Evolutionary conservation across 352 stramenopile species (phyloP), one percentile per base, ranked within the genome.

Genomic region (Aphanomyces astaci): DNA sequence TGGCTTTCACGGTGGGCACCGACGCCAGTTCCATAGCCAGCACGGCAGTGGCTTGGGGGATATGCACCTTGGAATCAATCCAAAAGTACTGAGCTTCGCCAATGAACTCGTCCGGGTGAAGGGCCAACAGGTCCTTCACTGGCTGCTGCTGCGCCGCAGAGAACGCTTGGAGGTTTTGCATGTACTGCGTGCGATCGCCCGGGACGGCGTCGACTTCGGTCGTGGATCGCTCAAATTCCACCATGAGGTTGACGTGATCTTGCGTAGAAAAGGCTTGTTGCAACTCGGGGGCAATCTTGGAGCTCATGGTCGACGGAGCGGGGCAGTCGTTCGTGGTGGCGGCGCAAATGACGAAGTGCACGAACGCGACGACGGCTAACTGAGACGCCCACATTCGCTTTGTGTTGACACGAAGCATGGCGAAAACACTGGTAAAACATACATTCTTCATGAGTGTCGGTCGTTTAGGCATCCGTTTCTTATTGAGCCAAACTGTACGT

Each of bases 21-120:
- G 64, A 63, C 19, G 79, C 72, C 1, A 89, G 73, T 51, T 64
- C 72, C 40, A 79, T 17, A 30, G 87, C 64, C 4, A 89, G 70
- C 45, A 75, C 68, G 15, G 63, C 64, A 15, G 73, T 67, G 0
- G 74, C 77, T 28, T 76, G 72, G 53, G 78, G 76, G n/a, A 89
- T 66, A 7, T 74, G 76, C 17, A 87, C 78, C 30, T 78, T 85
- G 68, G 85, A 87, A 75, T 80, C 78, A 72, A 89, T 89, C 81
- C 81, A 89, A 56, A 89, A 74, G 46, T 82, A 87, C 56, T 56
- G 70, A 54, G 73, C 72, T 64, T 71, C 68, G 33, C 56, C 56
- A 33, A 45, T 62, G 65, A 74, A 87, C 36, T 79, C 73, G 27
- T 55, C 67, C 17, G 48, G 43, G 28, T 75, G 66, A 2, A 66